Conservation (phyloP, 1,284 basidiomycete species). For the Puccinia triticina region DNA sequence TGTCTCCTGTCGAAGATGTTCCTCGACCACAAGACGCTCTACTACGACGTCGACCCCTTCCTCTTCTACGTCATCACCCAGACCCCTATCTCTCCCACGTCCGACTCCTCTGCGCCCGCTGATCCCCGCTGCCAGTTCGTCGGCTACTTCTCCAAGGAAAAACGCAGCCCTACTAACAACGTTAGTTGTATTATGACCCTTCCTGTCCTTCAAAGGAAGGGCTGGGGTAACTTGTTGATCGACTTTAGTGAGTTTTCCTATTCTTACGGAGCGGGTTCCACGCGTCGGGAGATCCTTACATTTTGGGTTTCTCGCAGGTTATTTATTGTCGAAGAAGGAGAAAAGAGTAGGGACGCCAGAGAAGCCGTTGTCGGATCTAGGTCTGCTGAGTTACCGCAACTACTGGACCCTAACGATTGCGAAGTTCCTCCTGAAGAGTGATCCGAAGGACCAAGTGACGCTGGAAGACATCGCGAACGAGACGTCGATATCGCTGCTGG, state of each 20-base stretch:
- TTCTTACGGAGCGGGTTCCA: constrained; percentile 23
- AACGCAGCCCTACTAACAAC: constrained; percentile 92
- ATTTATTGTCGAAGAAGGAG: constrained; percentile 93
- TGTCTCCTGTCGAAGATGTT: constrained; percentile 99
- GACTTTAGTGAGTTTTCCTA: constrained; percentile 79
- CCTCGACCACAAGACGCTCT: constrained; percentile 97
- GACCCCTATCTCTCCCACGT: constrained; percentile 44
- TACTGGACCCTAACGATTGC: constrained; percentile 95
- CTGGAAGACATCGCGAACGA: constrained; percentile 46
- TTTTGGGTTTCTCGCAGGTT: constrained; percentile 67
- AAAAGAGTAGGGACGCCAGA: constrained; percentile 83
- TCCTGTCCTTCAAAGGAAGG: constrained; percentile 88
- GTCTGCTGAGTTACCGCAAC: constrained; percentile 85
- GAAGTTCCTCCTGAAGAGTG: constrained; percentile 67
- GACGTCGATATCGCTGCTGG: constrained; percentile 35
- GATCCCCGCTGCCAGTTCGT: constrained; percentile 89
- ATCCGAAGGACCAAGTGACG: constrained; percentile 37
- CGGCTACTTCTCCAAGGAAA: constrained; percentile 99
- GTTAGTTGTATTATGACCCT: constrained; percentile 99
- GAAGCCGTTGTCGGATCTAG: constrained; percentile 85
- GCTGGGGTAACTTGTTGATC: constrained; percentile 92
- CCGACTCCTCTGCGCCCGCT: neutral
- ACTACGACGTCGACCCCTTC: constrained; percentile 99
- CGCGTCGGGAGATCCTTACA: neutral
- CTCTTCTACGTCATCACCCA: constrained; percentile 98